phyloP scores from a whole-genome alignment of 2,329 filamentous ascomycete species.

The Phaeophleospora eucalypticola region DNA sequence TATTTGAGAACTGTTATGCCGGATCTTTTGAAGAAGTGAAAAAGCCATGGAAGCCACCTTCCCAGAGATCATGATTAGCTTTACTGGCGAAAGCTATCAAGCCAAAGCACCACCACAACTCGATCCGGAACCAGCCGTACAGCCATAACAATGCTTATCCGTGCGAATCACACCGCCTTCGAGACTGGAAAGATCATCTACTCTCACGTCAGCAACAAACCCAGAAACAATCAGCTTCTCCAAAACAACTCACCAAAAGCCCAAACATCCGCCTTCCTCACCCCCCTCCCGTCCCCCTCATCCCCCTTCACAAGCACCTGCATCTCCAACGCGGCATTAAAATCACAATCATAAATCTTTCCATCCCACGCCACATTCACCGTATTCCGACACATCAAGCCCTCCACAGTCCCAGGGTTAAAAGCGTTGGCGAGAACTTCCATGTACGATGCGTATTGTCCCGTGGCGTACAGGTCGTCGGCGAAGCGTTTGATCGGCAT shows the following conservation, averaged over 20 bases:
- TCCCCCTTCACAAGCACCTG: neutral
- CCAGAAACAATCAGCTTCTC: neutral
- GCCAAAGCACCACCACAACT: neutral
- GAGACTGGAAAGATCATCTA: neutral
- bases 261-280: neutral
- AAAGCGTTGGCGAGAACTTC: neutral
- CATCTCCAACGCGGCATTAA: slow-evolving; percentile 1
- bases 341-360: slow-evolving; percentile 1
- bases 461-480: neutral
- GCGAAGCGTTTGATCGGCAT: slow-evolving; percentile 1
- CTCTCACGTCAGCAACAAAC: neutral
- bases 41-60: no score
- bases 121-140: neutral
- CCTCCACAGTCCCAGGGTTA: neutral
- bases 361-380: slow-evolving; percentile 1
- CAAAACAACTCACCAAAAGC: neutral
- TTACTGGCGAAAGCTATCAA: neutral
- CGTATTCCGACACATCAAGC: slow-evolving; percentile 1
- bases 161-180: neutral
- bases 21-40: neutral
- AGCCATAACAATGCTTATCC: slow-evolving; percentile 1
- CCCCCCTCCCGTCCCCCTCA: neutral
- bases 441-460: neutral
- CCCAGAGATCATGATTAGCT: neutral
- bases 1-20: neutral